Evolutionary conservation across 1,139 yeast genomes (phyloP), one percentile per base, ranked within the genome.

Genomic region (Sugiyamaella paludigena): DNA sequence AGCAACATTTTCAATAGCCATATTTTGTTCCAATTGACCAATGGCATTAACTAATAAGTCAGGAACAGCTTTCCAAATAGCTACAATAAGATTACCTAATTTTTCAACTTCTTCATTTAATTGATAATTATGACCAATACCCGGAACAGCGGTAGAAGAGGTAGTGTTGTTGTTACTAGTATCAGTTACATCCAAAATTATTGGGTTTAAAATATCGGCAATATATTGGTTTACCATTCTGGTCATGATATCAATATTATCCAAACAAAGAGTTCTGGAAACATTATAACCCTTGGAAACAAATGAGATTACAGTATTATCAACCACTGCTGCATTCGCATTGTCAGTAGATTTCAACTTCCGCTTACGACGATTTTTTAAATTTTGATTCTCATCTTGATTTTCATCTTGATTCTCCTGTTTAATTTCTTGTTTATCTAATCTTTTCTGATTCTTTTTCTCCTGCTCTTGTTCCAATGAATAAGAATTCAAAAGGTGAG

Each of bases 11-110:
- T 85, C 92, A 0, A 92, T 84, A 11, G 55, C 47, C 45, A 91
- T 70, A 56, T 88, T 95, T 60, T 87, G 92, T 57, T 87, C 89
- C 6, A 89, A 72, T 50, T 87, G 78, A 0, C 95, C 94, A 74
- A 87, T 78, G 0, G 86, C 85, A 0, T 94, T 81, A 2, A 79
- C 76, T 26, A 88, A 70, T 29, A 87, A 70, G 36, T 85, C 92
- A 0, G 97, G 97, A 0, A 83, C 83, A 48, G 79, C 76, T 54
- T 74, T 78, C 96, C 96, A 91, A 4, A 89, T 72, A 55, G 84
- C 84, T 6, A 82, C 71, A 0, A 85, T 73, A 33, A 88, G 68
- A 27, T 69, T 73, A 60, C 88, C 60, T 1, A 60, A 62, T 27
- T 65, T 63, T 9, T 61, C 66, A 13, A 67, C 71, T 11, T 57